Conservation (phyloP, 202 grass and related monocot genomes). For the Panicum hallii region DNA sequence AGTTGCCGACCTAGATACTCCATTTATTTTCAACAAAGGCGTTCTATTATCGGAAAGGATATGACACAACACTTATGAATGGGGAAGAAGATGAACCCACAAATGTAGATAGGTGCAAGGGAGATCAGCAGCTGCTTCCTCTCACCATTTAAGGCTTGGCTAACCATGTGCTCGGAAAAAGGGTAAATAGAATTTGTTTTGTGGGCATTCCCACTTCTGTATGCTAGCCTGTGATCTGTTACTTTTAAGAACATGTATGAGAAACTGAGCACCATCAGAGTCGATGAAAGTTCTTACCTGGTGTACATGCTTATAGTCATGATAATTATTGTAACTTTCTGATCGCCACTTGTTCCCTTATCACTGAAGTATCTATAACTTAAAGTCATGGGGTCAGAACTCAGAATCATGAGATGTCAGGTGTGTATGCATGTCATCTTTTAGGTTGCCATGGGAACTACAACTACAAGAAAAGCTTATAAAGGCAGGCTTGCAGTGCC, state of each 20-base stretch:
- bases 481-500: not conserved
- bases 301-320: slow-evolving; percentile 47
- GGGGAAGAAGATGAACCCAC: slow-evolving; percentile 38
- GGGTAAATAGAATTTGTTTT: slow-evolving; percentile 34
- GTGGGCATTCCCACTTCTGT: slow-evolving; percentile 62
- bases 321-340: not conserved
- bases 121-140: slow-evolving; percentile 26
- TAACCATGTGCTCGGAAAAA: slow-evolving; percentile 43
- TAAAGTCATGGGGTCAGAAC: not conserved
- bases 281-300: not conserved
- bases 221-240: slow-evolving; percentile 23
- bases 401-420: slow-evolving; percentile 4
- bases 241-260: slow-evolving; percentile 31
- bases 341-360: not conserved
- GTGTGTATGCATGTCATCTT: not conserved
- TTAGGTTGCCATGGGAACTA: too few species aligned
- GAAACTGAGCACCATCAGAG: slow-evolving; percentile 25
- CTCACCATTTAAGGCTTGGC: slow-evolving; percentile 43
- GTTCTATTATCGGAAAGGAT: slow-evolving; percentile 30
- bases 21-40: slow-evolving; percentile 4
- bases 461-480: not conserved
- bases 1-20: not conserved
- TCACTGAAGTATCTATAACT: not conserved
- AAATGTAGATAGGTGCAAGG: slow-evolving; percentile 20
- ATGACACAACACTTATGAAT: slow-evolving; percentile 12